phyloP scores from a whole-genome alignment of 2,329 filamentous ascomycete genomes.

The Colletotrichum filicis region DNA sequence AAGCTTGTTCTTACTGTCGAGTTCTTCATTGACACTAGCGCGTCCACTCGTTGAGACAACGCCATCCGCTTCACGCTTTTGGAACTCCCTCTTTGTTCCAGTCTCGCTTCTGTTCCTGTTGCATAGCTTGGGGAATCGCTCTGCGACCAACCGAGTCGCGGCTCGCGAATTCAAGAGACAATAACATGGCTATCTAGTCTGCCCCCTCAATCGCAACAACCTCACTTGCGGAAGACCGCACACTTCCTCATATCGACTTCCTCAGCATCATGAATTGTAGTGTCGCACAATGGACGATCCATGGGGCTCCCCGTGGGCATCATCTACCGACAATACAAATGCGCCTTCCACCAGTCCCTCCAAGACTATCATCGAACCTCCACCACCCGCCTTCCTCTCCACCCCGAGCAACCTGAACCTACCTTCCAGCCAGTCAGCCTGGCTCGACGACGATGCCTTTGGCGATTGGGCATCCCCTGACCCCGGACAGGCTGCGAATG shows the following conservation, averaged over 20 bases:
- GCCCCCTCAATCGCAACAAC: not conserved
- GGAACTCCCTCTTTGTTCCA: not conserved
- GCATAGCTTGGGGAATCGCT: not conserved
- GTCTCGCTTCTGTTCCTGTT: not conserved
- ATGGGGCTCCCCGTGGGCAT: conserved; percentile 71
- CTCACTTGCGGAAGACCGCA: conserved; percentile 1
- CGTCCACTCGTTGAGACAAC: conserved; percentile 2
- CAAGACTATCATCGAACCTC: conserved; percentile 51
- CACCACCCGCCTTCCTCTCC: conserved; percentile 55
- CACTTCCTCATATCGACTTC: not conserved
- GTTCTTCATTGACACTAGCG: not conserved
- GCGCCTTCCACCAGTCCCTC: conserved; percentile 41
- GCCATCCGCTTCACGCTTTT: not conserved
- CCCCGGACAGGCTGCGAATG: conserved; percentile 36
- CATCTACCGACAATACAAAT: conserved; percentile 49
- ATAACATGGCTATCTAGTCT: conserved; percentile 16
- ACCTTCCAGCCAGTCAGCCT: conserved; percentile 50
- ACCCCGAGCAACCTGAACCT: conserved; percentile 39
- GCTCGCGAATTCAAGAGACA: conserved; percentile 1
- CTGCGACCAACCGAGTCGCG: conserved; percentile 9
- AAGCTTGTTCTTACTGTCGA: not conserved
- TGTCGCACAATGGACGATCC: conserved; percentile 67
- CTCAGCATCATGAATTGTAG: conserved; percentile 30
- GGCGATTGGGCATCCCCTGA: conserved; percentile 51
- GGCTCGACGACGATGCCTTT: conserved; percentile 52